Conservation (phyloP, 2,329 filamentous ascomycete genomes). For the Aspergillus fumigatiaffinis region DNA sequence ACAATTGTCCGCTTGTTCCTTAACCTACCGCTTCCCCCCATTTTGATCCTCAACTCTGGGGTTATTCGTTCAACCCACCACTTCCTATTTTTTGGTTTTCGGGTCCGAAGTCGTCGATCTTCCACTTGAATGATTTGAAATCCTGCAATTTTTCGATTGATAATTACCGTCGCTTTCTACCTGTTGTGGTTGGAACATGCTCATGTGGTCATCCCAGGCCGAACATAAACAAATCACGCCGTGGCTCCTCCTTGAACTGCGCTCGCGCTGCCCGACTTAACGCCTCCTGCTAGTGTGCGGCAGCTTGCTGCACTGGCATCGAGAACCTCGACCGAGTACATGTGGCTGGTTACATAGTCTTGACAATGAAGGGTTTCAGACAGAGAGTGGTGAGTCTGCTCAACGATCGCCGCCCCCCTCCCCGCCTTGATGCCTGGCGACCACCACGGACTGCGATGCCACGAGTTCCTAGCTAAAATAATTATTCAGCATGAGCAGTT, state of each 20-base stretch:
- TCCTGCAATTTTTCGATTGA: neutral
- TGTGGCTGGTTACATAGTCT: slow-evolving; percentile 32
- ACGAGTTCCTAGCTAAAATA: slow-evolving; percentile 33
- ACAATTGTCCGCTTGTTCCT: slow-evolving; percentile 2
- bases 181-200: slow-evolving; percentile 20
- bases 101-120: neutral
- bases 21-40: slow-evolving; percentile 3
- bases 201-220: slow-evolving; percentile 28
- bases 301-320: slow-evolving; percentile 33
- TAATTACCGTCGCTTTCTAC: neutral
- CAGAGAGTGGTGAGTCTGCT: slow-evolving; percentile 82
- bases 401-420: slow-evolving; percentile 18
- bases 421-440: slow-evolving; percentile 10
- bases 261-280: slow-evolving; percentile 16
- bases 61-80: neutral
- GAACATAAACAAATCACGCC: slow-evolving; percentile 28
- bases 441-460: slow-evolving; percentile 1
- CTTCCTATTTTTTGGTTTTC: neutral
- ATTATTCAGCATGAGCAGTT: slow-evolving; percentile 68
- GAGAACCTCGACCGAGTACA: slow-evolving; percentile 30
- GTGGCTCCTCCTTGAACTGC: slow-evolving; percentile 21
- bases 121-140: neutral
- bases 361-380: slow-evolving; percentile 93
- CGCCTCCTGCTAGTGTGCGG: slow-evolving; percentile 34
- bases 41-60: neutral